Base-by-base conservation (phyloP, 495 filamentous ascomycete genomes). In the Talaromyces borbonicus region DNA sequence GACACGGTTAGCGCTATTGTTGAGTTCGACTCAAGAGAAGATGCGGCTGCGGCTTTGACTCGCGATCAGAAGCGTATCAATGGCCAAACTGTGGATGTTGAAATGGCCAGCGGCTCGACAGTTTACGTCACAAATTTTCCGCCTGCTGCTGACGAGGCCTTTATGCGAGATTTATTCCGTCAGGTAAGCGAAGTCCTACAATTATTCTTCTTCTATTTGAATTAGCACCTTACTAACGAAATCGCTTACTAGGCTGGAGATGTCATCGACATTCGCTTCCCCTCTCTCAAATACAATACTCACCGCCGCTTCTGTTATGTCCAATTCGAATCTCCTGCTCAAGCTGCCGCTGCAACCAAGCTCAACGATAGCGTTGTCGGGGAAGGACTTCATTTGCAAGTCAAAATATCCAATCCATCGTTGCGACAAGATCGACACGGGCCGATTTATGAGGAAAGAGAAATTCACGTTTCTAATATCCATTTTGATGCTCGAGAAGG, bases 261-360 rank as follows among this genome's bases (percentile, higher is more conserved):
- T 26, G 81, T 98, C 45, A 68, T 90, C 43, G 85, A 83, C 55
- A 71, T 98, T 43, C 85, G 92, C 9, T 90, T 90, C 57, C 92
- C 92, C 5, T 92, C 85, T 31, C 77, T 98, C 36, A 90, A 90
- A 61, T 88, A 72, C 58, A 85, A 95, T 52, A 85, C 83, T 5
- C 79, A 82, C 53, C 84, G 92, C 24, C 81, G 90, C 4, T 98
- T 98, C 65, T 95, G 87, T 62, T 98, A 98, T 58, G 72, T 95
- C 6, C 85, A 93, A 36, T 96, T 95, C 60, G 71, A 79, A 30
- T 78, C 77, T 26, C 58, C 77, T 2, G 69, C 67, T 4, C 72
- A 76, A 18, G 85, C 87, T 1, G 69, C 74, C 16, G 72, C 72
- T 24, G 87, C 88, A 2, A 84, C 79, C 1, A 63, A 76, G 23